Percentiles rank a stretch among this genome's conserved stretches.
Evolutionary conservation across 805 yeast species (phyloP).

Genomic region (Myxozyma neotropica): DNA sequence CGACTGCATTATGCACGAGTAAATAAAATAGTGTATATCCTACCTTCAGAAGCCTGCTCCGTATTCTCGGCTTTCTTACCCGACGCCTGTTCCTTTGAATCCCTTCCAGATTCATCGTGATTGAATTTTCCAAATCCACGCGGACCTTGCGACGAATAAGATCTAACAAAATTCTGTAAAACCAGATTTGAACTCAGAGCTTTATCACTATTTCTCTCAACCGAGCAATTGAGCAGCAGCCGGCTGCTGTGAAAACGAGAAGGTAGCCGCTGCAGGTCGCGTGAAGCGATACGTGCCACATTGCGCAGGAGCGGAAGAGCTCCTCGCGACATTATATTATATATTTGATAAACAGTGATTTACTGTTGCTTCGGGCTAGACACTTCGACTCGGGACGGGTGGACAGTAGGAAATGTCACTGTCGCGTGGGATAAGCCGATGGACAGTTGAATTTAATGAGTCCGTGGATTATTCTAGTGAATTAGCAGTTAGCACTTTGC

Average conservation of each 20-base stretch:
- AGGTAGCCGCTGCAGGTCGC: neutral
- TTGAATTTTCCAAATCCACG: constrained; percentile 18
- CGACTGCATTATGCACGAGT: neutral
- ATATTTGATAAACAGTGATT: no score
- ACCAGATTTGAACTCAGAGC: neutral
- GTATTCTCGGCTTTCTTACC: constrained; percentile 5
- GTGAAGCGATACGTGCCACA: constrained; percentile 6
- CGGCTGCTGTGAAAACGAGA: neutral
- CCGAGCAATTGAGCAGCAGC: neutral
- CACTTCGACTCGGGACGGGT: no score
- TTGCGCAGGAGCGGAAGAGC: constrained; percentile 20
- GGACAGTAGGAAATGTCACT: no score
- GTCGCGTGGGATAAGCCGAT: no score
- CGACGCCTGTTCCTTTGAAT: neutral
- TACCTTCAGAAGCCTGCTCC: neutral
- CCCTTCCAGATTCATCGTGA: neutral
- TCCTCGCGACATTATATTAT: constrained; percentile 14
- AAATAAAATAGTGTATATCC: neutral
- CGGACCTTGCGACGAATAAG: constrained; percentile 6
- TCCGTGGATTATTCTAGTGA: no score
- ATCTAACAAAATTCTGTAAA: neutral
- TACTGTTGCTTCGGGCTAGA: no score
- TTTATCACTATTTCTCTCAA: neutral
- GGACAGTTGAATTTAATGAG: no score
- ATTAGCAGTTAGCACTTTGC: no score